Evolutionary conservation across 2,329 filamentous ascomycete species (phyloP).

Genomic region (Echinosphaeria canescens): DNA sequence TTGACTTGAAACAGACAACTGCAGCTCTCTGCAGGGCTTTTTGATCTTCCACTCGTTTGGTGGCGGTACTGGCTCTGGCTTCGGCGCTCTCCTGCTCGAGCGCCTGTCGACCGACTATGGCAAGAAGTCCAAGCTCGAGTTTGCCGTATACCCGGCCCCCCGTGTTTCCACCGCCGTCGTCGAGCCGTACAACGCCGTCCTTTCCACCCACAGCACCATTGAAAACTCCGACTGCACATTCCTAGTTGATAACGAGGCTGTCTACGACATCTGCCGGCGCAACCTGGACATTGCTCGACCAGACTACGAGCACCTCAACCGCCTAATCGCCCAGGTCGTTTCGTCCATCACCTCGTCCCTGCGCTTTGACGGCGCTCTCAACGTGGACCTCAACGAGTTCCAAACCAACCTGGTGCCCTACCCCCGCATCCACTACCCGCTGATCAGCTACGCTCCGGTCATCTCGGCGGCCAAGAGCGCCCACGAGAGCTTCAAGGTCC

Average conservation of each 20-base stretch:
- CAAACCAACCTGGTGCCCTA: conserved; percentile 58
- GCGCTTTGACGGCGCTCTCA: conserved; percentile 51
- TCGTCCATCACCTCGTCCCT: conserved; percentile 54
- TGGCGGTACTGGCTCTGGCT: conserved; percentile 51
- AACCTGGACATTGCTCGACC: conserved; percentile 50
- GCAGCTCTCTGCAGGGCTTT: conserved; percentile 51
- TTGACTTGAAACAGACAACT: conserved; percentile 32
- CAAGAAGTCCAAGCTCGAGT: conserved; percentile 62
- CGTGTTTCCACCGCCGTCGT: conserved; percentile 49
- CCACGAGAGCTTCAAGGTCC: conserved; percentile 75
- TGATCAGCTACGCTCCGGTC: conserved; percentile 53
- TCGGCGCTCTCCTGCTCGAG: conserved; percentile 50
- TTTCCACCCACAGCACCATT: conserved; percentile 55
- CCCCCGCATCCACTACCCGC: conserved; percentile 52
- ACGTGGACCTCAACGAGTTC: conserved; percentile 59
- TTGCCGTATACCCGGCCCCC: conserved; percentile 49
- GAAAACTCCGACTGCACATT: conserved; percentile 67
- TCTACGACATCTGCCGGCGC: conserved; percentile 55
- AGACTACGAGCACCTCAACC: conserved; percentile 50
- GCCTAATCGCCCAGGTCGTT: conserved; percentile 52
- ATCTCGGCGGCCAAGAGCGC: conserved; percentile 54
- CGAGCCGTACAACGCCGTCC: conserved; percentile 53
- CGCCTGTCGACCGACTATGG: conserved; percentile 52
- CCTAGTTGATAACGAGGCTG: conserved; percentile 53
- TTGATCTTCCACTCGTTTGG: conserved; percentile 57